Conservation (phyloP, 768 basidiomycete genomes). For the Rubroboletus satanas region DNA sequence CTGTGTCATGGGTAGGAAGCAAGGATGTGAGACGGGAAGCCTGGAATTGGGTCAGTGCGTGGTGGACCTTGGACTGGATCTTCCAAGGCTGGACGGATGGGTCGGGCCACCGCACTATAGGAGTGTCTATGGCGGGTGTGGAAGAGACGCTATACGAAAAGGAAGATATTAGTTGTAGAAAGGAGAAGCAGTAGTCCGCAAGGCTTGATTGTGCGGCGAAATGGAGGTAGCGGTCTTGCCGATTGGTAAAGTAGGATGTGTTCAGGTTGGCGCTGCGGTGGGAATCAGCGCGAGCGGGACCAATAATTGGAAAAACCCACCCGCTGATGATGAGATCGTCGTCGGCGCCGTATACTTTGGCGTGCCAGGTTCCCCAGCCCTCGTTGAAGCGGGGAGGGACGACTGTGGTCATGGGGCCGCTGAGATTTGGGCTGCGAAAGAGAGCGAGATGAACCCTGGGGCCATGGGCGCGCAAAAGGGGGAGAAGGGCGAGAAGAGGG, state of each 20-base stretch:
- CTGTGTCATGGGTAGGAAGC: conserved; percentile 34
- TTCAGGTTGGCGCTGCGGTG: conserved; percentile 82
- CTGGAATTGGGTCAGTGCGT: conserved; percentile 61
- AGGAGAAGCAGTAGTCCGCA: conserved; percentile 80
- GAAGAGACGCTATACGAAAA: conserved; percentile 60
- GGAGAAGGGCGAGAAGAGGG: conserved; percentile 62
- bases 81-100: conserved; percentile 60
- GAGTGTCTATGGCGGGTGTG: conserved; percentile 40
- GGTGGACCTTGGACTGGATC: conserved; percentile 58
- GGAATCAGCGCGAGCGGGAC: background rate
- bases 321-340: conserved; percentile 91
- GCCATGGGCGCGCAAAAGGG: conserved; percentile 70
- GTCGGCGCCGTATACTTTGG: conserved; percentile 92
- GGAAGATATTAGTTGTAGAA: conserved; percentile 59
- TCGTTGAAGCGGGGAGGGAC: conserved; percentile 95
- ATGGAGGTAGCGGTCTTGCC: conserved; percentile 91
- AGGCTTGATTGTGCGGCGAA: conserved; percentile 59
- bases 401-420: conserved; percentile 65
- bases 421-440: conserved; percentile 84
- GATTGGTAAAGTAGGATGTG: conserved; percentile 87
- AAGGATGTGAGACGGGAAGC: conserved; percentile 28
- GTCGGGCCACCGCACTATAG: conserved; percentile 66
- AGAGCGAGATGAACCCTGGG: conserved; percentile 71
- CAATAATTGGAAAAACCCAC: conserved; percentile 42
- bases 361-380: conserved; percentile 98